Conservation (phyloP, 2,329 filamentous ascomycete species). For the Colletotrichum sp. region DNA sequence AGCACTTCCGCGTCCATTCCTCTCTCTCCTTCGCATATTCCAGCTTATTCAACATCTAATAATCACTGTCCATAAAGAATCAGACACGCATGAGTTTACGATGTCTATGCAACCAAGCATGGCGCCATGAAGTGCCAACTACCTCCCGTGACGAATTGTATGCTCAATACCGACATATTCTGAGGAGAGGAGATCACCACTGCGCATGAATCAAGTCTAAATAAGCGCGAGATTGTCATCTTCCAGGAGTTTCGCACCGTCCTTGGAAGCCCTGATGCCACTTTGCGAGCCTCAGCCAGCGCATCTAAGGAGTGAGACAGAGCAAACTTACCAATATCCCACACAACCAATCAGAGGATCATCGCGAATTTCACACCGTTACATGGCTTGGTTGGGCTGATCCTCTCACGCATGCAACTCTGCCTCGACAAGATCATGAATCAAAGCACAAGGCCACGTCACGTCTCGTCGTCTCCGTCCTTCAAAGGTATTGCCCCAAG, state of each 20-base stretch:
- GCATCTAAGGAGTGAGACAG: neutral
- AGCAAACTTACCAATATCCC: neutral
- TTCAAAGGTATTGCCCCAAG: neutral
- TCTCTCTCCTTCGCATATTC: neutral
- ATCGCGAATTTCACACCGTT: neutral
- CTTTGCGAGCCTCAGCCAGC: neutral
- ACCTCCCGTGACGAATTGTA: too few relatives aligned
- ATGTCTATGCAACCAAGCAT: neutral
- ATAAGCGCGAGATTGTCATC: neutral
- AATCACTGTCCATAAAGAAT: accelerated
- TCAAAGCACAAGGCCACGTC: neutral
- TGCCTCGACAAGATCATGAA: neutral
- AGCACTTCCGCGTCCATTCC: neutral
- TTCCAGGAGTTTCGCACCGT: neutral
- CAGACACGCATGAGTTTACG: neutral
- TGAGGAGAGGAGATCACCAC: neutral
- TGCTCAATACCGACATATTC: too few relatives aligned
- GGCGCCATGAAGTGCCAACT: neutral
- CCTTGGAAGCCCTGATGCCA: neutral
- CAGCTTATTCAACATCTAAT: neutral
- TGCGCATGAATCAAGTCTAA: neutral
- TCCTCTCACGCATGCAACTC: neutral
- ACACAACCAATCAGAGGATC: neutral
- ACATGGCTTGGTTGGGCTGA: neutral
- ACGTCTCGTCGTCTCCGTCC: neutral